A percentile compares a stretch with the other conserved stretches of the same genome.
These are phyloP conservation scores for Podaxis sp. DNA, from an alignment of 768 basidiomycete species.

Conservation along the genomic window DNA sequence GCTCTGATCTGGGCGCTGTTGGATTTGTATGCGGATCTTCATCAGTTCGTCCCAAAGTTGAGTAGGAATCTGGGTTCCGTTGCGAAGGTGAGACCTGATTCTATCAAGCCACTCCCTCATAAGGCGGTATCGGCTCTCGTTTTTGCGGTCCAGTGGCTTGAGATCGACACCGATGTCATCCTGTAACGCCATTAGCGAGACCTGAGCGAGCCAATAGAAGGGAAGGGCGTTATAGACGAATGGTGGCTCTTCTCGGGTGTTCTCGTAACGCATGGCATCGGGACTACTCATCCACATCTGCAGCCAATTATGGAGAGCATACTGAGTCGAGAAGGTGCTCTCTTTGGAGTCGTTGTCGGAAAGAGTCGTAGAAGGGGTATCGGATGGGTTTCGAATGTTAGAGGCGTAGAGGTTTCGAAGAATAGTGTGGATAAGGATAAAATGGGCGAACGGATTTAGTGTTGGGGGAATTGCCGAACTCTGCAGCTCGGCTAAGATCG, in stretches of 20 bases:
- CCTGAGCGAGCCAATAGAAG: slow-evolving; percentile 64
- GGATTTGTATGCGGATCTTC: slow-evolving; percentile 32
- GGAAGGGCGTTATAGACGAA: slow-evolving; percentile 48
- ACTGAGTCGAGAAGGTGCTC: slow-evolving; percentile 36
- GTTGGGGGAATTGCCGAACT: slow-evolving; percentile 26
- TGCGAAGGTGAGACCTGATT: slow-evolving; percentile 44
- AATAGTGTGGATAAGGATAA: slow-evolving; percentile 45
- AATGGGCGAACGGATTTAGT: slow-evolving; percentile 41
- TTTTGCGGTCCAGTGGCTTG: slow-evolving; percentile 15
- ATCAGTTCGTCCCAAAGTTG: slow-evolving; percentile 48
- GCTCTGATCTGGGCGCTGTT: slow-evolving; percentile 9
- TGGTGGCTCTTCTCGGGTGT: slow-evolving; percentile 28
- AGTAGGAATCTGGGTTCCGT: slow-evolving; percentile 40
- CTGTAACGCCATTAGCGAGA: slow-evolving; percentile 50
- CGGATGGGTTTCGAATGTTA: slow-evolving; percentile 10
- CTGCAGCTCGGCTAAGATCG: slow-evolving; percentile 31
- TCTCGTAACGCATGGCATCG: slow-evolving; percentile 28
- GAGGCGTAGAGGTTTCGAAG: slow-evolving; percentile 38
- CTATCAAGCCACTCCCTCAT: slow-evolving; percentile 51
- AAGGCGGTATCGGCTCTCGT: slow-evolving; percentile 40
- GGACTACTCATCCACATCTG: slow-evolving; percentile 49
- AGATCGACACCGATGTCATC: slow-evolving; percentile 33
- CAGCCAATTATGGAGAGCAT: slow-evolving; percentile 58
- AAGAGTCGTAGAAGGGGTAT: slow-evolving; percentile 8
- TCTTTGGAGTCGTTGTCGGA: slow-evolving; percentile 13